phyloP scores from a whole-genome alignment of 768 basidiomycete genomes.

The Russula compacta region DNA sequence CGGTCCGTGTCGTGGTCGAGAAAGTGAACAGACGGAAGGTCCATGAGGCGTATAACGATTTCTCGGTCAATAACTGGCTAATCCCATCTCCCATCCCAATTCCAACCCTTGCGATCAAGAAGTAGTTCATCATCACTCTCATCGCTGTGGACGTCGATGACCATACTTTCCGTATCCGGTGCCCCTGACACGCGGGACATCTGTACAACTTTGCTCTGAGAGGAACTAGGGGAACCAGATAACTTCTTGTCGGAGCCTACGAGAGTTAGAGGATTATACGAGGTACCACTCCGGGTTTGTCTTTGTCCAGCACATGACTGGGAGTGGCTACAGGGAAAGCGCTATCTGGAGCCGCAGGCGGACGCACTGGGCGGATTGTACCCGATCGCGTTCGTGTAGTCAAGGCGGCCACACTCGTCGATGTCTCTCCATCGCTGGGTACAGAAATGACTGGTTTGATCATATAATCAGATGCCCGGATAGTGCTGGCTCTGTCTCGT shows the following conservation, averaged over 20 bases:
- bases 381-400: constrained; percentile 21
- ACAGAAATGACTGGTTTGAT: background rate
- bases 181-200: background rate
- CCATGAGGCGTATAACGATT: background rate
- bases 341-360: constrained; percentile 1
- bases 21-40: background rate
- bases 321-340: background rate
- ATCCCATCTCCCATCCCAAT: constrained; percentile 20
- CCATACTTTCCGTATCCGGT: background rate
- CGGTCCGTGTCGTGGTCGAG: background rate
- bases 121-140: constrained; percentile 18
- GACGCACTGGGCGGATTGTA: constrained; percentile 18
- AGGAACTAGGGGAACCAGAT: background rate
- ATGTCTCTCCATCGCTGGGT: background rate
- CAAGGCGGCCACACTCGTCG: background rate
- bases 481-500: constrained; percentile 20
- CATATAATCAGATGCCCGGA: constrained; percentile 19
- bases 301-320: constrained; percentile 22
- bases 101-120: constrained; percentile 17
- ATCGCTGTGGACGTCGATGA: background rate
- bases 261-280: background rate
- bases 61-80: background rate
- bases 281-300: constrained; percentile 4
- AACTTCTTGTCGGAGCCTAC: background rate
- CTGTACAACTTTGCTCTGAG: background rate